Evolutionary conservation across 768 basidiomycete species (phyloP).

Genomic region (Tricholoma hemisulphureum): DNA sequence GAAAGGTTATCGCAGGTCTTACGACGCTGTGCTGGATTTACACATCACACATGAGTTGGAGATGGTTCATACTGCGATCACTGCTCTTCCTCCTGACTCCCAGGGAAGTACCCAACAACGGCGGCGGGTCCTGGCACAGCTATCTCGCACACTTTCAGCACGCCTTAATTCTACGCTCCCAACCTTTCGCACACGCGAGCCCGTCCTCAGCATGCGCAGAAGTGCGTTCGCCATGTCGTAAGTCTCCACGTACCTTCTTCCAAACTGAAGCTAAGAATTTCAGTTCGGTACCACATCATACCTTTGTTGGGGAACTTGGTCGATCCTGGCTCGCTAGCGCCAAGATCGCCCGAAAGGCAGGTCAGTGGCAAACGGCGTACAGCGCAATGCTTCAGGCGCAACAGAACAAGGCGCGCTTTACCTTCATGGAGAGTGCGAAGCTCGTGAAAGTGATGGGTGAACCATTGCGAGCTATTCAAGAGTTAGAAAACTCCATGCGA

Average conservation of each 20-base stretch:
- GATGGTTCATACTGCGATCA: conserved; percentile 50
- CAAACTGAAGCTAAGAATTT: conserved; percentile 7
- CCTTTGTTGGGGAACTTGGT: conserved; percentile 63
- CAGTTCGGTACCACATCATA: conserved; percentile 35
- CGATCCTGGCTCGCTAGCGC: conserved; percentile 88
- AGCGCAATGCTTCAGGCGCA: conserved; percentile 91
- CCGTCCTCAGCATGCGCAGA: conserved; percentile 84
- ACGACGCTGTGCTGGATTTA: conserved; percentile 81
- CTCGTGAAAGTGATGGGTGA: conserved; percentile 78
- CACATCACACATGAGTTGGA: conserved; percentile 88
- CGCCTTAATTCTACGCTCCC: conserved; percentile 80
- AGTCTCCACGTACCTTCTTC: conserved; percentile 18
- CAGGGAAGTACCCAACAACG: conserved; percentile 33
- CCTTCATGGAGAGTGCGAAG: conserved; percentile 90
- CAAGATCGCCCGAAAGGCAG: conserved; percentile 95
- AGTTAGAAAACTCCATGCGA: conserved; percentile 75
- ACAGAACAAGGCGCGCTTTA: conserved; percentile 65
- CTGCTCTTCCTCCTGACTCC: conserved; percentile 36
- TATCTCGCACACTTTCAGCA: conserved; percentile 52
- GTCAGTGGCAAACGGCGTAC: conserved; percentile 95
- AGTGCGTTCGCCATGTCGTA: conserved; percentile 78
- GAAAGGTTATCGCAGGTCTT: conserved; percentile 80
- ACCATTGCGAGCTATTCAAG: conserved; percentile 80
- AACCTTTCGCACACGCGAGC: conserved; percentile 85
- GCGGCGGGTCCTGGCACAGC: conserved; percentile 37